A percentile compares a stretch with the other conserved stretches of the same genome.
These are phyloP conservation scores for Stephania cephalantha DNA, from an alignment of 164 flowering plant species.

Conservation along the genomic window DNA sequence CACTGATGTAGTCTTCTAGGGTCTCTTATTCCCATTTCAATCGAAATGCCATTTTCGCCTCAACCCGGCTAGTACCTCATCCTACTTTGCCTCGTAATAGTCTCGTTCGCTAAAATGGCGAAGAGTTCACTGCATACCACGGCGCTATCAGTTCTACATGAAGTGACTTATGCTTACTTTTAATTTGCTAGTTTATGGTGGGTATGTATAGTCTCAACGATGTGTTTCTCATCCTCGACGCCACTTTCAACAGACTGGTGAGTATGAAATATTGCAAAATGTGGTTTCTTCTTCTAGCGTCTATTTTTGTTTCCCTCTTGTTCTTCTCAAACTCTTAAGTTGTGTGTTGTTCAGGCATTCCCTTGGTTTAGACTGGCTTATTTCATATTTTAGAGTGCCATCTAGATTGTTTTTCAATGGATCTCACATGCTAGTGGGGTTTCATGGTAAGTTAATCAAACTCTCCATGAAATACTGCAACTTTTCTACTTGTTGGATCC, in stretches of 20 bases:
- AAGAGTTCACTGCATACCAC: too few relatives aligned
- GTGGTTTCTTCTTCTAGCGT: background rate
- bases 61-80: conserved; percentile 32
- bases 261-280: conserved; percentile 19
- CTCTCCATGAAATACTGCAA: background rate
- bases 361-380: conserved; percentile 62
- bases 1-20: conserved; percentile 89
- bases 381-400: conserved; percentile 57
- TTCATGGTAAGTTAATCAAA: conserved; percentile 34
- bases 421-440: conserved; percentile 58
- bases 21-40: conserved; percentile 61
- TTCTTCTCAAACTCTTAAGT: background rate
- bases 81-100: too few relatives aligned
- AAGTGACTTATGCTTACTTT: too few relatives aligned
- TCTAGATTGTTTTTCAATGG: conserved; percentile 61
- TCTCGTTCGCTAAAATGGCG: too few relatives aligned
- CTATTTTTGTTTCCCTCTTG: background rate
- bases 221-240: conserved; percentile 54
- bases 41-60: conserved; percentile 33
- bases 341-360: conserved; percentile 38
- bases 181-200: conserved; percentile 43
- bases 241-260: conserved; percentile 54
- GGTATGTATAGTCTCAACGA: conserved; percentile 62
- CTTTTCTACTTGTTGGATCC: background rate
- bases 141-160: too few relatives aligned